These are phyloP conservation scores for Plasmodium fragile DNA, from an alignment of 169 alveolate genomes.

Conservation along the genomic window DNA sequence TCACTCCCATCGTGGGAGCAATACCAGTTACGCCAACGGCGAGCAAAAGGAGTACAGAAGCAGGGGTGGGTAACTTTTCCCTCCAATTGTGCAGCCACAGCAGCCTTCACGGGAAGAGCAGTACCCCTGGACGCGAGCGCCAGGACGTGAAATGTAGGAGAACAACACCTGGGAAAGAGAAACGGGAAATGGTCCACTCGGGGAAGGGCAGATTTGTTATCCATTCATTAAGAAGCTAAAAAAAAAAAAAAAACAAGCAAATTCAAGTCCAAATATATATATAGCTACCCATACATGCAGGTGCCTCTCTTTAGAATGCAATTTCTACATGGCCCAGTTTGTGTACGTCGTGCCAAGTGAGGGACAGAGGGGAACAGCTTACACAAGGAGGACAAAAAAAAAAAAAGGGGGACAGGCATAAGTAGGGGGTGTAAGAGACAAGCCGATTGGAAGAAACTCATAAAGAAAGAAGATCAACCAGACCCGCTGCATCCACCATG, in stretches of 20 bases:
- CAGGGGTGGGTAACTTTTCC: neutral
- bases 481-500: neutral
- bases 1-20: neutral
- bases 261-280: neutral
- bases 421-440: neutral
- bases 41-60: neutral
- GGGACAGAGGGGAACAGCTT: neutral
- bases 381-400: neutral
- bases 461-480: neutral
- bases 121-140: neutral
- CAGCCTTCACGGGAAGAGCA: neutral
- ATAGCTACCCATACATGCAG: neutral
- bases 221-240: neutral
- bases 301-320: neutral
- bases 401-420: neutral
- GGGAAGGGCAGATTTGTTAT: neutral
- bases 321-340: neutral
- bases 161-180: neutral
- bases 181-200: neutral
- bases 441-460: no score
- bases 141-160: neutral
- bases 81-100: neutral
- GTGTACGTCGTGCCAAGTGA: neutral
- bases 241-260: neutral
- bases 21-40: neutral